Evolutionary conservation across 805 yeast species (phyloP), one percentile per base, ranked within the genome.

Genomic region (Myxozyma neglecta): DNA sequence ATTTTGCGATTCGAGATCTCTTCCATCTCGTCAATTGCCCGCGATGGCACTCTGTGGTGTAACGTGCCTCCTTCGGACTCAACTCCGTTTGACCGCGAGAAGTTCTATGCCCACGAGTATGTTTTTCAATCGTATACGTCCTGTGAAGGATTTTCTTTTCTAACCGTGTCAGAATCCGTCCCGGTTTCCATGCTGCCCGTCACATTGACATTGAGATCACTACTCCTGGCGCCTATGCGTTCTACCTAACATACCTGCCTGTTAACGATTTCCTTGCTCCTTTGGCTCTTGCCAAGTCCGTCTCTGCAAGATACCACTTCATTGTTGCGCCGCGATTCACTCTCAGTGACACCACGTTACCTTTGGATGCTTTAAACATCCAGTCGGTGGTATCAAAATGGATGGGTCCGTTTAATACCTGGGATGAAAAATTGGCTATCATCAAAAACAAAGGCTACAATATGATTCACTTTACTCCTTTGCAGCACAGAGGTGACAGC

Each of bases 381-480:
- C 94, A 92, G 74, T 84, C 96, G 0, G 85, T 94, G 45, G 83
- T 93, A 3, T 89, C 97, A 44, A 93, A 93, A 76, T 90, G 97
- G 93, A 83, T 92, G 76, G 97, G 97, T 1, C 81, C 83, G 1
- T 72, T 80, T 39, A 72, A 73, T 1, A 74, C 82, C 13, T 93
- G 98, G 98, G 83, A 83, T 59, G 72, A 75, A 0, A 77, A 88
- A 59, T 88, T 93, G 61, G 72, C 73, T 1, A 81, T 82, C 50
- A 81, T 93, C 49, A 75, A 86, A 14, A 72, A 75, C 8, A 94
- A 94, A 74, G 92, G 94, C 20, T 93, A 93, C 77, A 94, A 94
- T 74, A 90, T 93, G 97, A 79, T 94, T 48, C 99, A 93, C 77
- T 93, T 93, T 73, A 92, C 97, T 6, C 99, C 99, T 0, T 79